A percentile compares a stretch with the other conserved stretches of the same genome.
Conservation (phyloP, 2,329 filamentous ascomycete species). For the Ascochyta viciae-villosae region DNA sequence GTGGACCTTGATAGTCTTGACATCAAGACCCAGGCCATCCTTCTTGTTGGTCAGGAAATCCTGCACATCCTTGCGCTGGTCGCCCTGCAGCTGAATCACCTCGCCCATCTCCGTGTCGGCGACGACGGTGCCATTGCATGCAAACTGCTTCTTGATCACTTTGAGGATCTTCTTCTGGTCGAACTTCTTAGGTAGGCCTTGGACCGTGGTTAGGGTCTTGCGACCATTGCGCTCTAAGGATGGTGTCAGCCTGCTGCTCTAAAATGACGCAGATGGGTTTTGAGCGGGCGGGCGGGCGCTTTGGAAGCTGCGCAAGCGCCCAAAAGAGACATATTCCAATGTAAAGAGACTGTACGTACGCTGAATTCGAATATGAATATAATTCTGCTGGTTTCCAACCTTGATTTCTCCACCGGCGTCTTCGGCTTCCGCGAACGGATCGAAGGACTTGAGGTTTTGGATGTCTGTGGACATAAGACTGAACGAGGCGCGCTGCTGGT, state of each 20-base stretch:
- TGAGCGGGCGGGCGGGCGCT: neutral
- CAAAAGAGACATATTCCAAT: neutral
- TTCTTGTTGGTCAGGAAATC: conserved; percentile 97
- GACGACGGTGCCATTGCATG: conserved; percentile 99
- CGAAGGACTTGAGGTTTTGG: conserved; percentile 59
- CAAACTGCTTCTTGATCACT: conserved; percentile 99
- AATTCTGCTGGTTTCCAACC: conserved; percentile 88
- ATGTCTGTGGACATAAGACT: conserved; percentile 48
- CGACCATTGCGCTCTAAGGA: conserved; percentile 98
- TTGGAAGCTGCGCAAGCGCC: neutral
- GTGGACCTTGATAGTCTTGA: conserved; percentile 92
- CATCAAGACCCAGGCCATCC: conserved; percentile 90
- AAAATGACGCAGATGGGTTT: neutral
- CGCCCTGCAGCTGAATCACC: conserved; percentile 99
- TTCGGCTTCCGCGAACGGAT: conserved; percentile 99
- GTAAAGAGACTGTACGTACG: conserved; percentile 67
- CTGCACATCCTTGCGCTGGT: conserved; percentile 98
- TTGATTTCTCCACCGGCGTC: conserved; percentile 96
- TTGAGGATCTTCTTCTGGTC: conserved; percentile 99
- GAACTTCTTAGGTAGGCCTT: conserved; percentile 98
- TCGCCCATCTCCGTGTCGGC: conserved; percentile 95
- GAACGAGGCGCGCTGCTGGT: conserved; percentile 40
- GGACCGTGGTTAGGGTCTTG: conserved; percentile 99
- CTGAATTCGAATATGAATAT: conserved; percentile 99
- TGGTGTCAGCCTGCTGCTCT: conserved; percentile 51